phyloP scores from a whole-genome alignment of 2,329 filamentous ascomycete species.

The Ascochyta koolunga region DNA sequence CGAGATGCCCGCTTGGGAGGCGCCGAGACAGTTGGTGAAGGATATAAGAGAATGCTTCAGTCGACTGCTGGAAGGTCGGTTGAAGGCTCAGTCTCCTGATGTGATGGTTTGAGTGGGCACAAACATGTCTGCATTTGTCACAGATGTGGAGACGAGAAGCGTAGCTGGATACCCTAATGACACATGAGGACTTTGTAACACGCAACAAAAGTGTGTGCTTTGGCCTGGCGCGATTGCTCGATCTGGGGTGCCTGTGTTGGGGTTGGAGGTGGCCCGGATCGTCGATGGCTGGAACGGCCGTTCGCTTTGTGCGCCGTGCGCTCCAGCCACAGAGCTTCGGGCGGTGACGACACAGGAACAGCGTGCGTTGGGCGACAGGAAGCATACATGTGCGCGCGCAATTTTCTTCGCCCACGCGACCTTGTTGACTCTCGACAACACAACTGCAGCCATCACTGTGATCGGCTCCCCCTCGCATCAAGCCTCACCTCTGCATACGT shows the following conservation, averaged over 20 bases:
- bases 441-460: slow-evolving; percentile 3
- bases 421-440: background rate
- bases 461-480: background rate
- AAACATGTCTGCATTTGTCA: background rate
- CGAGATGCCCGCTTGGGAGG: slow-evolving; percentile 49
- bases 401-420: slow-evolving; percentile 13
- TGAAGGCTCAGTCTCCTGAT: slow-evolving; percentile 9
- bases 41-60: slow-evolving; percentile 52
- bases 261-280: slow-evolving; percentile 9
- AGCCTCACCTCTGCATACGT: slow-evolving; percentile 8
- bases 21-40: slow-evolving; percentile 47
- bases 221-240: background rate
- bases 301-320: background rate
- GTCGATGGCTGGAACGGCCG: slow-evolving; percentile 8
- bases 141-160: background rate
- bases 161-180: background rate
- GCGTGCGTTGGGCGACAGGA: slow-evolving; percentile 14
- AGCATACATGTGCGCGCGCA: slow-evolving; percentile 8
- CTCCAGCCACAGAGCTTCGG: slow-evolving; percentile 9
- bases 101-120: background rate
- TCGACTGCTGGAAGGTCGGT: slow-evolving; percentile 21
- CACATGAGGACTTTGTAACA: background rate
- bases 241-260: background rate
- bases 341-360: slow-evolving; percentile 9
- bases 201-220: background rate